Evolutionary conservation across 352 stramenopile genomes (phyloP).

Genomic region (Phytophthora colocasiae): DNA sequence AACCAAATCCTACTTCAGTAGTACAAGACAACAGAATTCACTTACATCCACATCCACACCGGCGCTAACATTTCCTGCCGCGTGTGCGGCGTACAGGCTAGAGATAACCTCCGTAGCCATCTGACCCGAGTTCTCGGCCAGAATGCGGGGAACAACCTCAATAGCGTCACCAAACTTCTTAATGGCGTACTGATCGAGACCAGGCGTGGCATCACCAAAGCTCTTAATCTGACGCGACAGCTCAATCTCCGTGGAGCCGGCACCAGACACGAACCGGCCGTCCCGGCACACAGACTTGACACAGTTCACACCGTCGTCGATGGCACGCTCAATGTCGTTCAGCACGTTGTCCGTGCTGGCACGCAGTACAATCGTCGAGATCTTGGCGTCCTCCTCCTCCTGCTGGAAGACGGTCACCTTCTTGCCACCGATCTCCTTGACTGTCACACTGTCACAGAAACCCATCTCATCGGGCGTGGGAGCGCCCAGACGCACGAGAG

Average conservation of each 20-base stretch:
- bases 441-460: conserved; percentile 91
- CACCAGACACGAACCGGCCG: conserved; percentile 94
- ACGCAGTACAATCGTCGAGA: conserved; percentile 96
- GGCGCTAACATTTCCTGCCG: conserved; percentile 89
- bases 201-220: conserved; percentile 95
- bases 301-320: conserved; percentile 98
- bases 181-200: conserved; percentile 99
- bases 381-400: conserved; percentile 93
- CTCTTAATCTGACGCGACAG: conserved; percentile 94
- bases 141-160: conserved; percentile 97
- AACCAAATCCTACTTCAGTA: background rate
- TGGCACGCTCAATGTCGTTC: conserved; percentile 98
- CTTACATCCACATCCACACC: conserved; percentile 96
- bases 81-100: conserved; percentile 95
- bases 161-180: conserved; percentile 99
- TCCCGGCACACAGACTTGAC: conserved; percentile 96
- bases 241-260: conserved; percentile 96
- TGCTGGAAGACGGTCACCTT: conserved; percentile 98
- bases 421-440: conserved; percentile 96
- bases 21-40: conserved; percentile 9
- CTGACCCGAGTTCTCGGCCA: conserved; percentile 98
- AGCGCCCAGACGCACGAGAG: conserved; percentile 96
- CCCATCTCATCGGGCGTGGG: conserved; percentile 99
- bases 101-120: conserved; percentile 95
- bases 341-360: conserved; percentile 97